These are phyloP conservation scores for Blastocystis sp. DNA, from an alignment of 352 stramenopile species.

Conservation along the genomic window DNA sequence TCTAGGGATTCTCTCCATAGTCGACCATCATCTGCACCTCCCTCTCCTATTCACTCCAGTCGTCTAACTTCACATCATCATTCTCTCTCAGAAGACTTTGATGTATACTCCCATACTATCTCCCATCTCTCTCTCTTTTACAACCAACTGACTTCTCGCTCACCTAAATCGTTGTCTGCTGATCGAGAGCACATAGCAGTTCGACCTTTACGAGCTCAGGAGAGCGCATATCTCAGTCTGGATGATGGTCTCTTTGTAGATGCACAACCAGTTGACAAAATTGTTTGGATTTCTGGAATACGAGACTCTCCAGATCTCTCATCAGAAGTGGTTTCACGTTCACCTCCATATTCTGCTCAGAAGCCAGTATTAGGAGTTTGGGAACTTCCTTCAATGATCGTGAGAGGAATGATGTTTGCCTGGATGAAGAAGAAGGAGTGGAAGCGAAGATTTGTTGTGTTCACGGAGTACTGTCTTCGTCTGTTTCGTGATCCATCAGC, in stretches of 20 bases:
- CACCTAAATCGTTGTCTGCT: too few species aligned
- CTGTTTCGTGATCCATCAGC: neutral
- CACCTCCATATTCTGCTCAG: neutral
- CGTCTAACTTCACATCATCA: neutral
- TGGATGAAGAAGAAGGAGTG: neutral
- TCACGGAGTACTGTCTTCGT: neutral
- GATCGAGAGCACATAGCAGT: too few species aligned
- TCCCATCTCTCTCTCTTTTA: neutral
- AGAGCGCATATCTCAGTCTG: neutral
- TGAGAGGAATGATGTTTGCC: neutral
- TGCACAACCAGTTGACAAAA: neutral
- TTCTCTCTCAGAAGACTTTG: neutral
- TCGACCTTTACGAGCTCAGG: neutral
- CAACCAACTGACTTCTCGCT: neutral
- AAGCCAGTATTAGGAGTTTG: neutral
- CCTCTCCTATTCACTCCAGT: neutral
- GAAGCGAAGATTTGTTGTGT: neutral
- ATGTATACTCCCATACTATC: neutral
- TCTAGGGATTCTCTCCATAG: neutral
- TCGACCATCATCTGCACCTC: neutral
- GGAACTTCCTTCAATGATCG: neutral
- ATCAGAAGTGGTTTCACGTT: neutral
- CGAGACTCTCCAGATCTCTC: neutral
- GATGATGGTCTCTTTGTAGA: neutral
- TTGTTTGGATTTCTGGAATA: neutral